Evolutionary conservation across 1,139 yeast genomes (phyloP).

Genomic region (Pneumocystis murina): DNA sequence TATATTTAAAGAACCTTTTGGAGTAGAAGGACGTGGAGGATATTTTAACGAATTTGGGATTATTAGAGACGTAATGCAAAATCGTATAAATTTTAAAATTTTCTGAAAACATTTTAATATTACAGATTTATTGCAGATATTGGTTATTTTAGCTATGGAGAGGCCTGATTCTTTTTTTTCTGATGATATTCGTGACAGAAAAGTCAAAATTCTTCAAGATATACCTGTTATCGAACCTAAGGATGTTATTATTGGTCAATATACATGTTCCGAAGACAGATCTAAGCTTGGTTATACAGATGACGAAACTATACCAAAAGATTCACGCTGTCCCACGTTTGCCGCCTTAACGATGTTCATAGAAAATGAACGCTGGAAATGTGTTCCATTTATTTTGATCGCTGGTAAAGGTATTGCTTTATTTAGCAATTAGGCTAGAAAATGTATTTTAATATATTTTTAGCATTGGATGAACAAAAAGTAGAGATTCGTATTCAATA

Average conservation of each 20-base stretch:
- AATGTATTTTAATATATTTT: background rate
- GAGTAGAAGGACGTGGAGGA: slow-evolving; percentile 98
- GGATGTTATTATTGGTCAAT: slow-evolving; percentile 77
- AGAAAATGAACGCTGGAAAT: slow-evolving; percentile 92
- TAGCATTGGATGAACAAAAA: slow-evolving; percentile 29
- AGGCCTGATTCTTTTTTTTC: slow-evolving; percentile 82
- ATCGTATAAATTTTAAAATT: slow-evolving; percentile 29
- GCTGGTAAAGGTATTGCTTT: slow-evolving; percentile 76
- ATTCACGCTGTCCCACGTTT: slow-evolving; percentile 78
- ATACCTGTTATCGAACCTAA: slow-evolving; percentile 50
- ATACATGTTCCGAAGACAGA: slow-evolving; percentile 71
- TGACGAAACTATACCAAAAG: slow-evolving; percentile 75
- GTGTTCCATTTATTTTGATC: slow-evolving; percentile 87
- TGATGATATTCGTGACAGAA: slow-evolving; percentile 89
- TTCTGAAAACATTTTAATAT: background rate
- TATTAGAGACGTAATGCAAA: slow-evolving; percentile 96
- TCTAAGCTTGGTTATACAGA: slow-evolving; percentile 79
- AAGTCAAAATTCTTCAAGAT: slow-evolving; percentile 79
- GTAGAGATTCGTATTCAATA: slow-evolving; percentile 91
- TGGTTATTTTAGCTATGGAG: slow-evolving; percentile 88
- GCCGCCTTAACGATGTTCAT: slow-evolving; percentile 72
- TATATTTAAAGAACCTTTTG: slow-evolving; percentile 88
- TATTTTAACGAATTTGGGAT: slow-evolving; percentile 91
- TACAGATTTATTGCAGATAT: slow-evolving; percentile 59
- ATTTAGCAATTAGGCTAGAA: slow-evolving; percentile 36